phyloP scores from a whole-genome alignment of 129 eudicot species.

The Scalesia atractyloides region DNA sequence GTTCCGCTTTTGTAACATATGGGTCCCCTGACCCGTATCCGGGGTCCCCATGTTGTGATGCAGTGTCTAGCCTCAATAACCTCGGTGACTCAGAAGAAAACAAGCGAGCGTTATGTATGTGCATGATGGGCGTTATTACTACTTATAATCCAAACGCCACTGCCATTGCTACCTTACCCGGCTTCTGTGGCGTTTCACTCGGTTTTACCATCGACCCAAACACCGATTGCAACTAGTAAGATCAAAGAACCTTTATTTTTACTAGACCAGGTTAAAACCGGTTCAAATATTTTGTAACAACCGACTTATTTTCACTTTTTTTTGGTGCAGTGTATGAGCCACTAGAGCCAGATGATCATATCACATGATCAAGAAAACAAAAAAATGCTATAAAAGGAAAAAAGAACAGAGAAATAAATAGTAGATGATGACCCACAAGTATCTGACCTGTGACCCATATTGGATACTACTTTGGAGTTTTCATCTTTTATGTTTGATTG shows the following conservation, averaged over 20 bases:
- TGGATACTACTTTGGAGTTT: conserved; percentile 1
- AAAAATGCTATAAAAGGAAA: neutral
- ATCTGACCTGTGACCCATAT: conserved; percentile 22
- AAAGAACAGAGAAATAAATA: neutral
- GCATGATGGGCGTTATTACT: conserved; percentile 47
- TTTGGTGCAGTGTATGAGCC: conserved; percentile 30
- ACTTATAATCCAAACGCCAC: conserved; percentile 46
- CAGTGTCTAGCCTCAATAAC: conserved; percentile 37
- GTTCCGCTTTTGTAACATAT: conserved; percentile 41
- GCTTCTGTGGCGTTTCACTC: conserved; percentile 91
- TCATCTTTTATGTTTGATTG: conserved; percentile 10
- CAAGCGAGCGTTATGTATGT: conserved; percentile 35
- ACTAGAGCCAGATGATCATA: neutral
- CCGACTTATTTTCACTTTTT: neutral
- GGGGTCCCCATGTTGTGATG: conserved; percentile 46
- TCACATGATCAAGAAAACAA: conserved; percentile 2
- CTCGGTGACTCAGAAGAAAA: conserved; percentile 40
- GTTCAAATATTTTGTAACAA: neutral
- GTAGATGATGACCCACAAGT: conserved; percentile 21
- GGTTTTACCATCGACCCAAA: conserved; percentile 86
- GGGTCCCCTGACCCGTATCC: conserved; percentile 48
- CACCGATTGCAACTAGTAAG: conserved; percentile 80
- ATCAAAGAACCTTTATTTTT: conserved; percentile 29
- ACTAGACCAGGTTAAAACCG: neutral
- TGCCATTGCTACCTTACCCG: conserved; percentile 61